A percentile compares a stretch with the other conserved stretches of the same genome.
Conservation (phyloP, 1,284 basidiomycete species). For the Cutaneotrichosporon spelunceum region DNA sequence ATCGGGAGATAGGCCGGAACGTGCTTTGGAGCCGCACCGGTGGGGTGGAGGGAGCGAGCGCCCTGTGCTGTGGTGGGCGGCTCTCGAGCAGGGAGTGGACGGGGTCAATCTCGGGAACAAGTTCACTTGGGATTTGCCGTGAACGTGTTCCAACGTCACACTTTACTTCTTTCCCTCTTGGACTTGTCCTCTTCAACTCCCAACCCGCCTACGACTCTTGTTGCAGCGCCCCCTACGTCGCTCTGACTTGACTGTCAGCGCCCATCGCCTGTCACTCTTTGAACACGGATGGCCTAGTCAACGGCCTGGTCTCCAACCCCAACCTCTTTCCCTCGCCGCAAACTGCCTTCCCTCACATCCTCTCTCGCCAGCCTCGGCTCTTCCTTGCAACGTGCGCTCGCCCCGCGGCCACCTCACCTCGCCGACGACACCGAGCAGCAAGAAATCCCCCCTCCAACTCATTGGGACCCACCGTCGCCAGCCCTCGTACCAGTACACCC, state of each 20-base stretch:
- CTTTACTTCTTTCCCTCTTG: not conserved
- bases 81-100: no score
- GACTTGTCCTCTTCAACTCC: no score
- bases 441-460: conserved; percentile 16
- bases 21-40: no score
- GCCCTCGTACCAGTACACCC: conserved; percentile 6
- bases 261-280: not conserved
- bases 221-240: no score
- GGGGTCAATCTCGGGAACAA: not conserved
- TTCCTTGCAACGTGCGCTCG: conserved; percentile 18
- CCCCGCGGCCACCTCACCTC: conserved; percentile 13
- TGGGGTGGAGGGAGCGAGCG: no score
- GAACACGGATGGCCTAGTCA: not conserved
- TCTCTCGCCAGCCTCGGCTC: conserved; percentile 11
- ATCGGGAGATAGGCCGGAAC: no score
- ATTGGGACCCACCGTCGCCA: not conserved
- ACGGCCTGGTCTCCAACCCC: not conserved
- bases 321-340: not conserved
- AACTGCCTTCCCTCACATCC: conserved; percentile 11
- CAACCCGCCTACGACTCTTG: no score
- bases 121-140: no score
- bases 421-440: conserved; percentile 9
- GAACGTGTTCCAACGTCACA: not conserved
- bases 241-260: not conserved
- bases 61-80: no score